Conservation (phyloP, 805 yeast species). For the Candida boidinii region DNA sequence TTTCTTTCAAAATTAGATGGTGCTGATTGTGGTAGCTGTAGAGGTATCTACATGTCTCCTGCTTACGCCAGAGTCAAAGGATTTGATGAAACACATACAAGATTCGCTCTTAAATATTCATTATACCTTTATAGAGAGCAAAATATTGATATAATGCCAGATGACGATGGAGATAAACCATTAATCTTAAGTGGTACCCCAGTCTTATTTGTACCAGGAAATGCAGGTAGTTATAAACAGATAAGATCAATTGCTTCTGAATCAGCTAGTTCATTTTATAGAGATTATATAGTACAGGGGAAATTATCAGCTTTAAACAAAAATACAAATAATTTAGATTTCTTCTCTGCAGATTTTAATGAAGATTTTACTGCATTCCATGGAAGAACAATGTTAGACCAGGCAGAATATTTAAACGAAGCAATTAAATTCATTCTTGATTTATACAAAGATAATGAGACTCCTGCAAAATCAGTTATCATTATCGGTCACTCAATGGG, state of each 20-base stretch:
- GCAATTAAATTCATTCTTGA: constrained; percentile 71
- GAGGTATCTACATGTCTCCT: constrained; percentile 73
- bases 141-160: constrained; percentile 52
- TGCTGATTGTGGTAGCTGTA: constrained; percentile 46
- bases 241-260: constrained; percentile 89
- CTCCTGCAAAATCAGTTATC: constrained; percentile 50
- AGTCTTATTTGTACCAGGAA: constrained; percentile 90
- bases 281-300: no score
- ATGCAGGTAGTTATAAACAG: constrained; percentile 91
- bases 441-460: constrained; percentile 38
- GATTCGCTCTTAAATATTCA: constrained; percentile 75
- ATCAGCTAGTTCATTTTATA: constrained; percentile 47
- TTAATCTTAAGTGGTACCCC: constrained; percentile 62
- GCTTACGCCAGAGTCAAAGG: constrained; percentile 68
- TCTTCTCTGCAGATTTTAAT: constrained; percentile 88
- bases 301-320: constrained; percentile 14
- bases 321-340: constrained; percentile 51
- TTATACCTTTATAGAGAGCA: constrained; percentile 83
- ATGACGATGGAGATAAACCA: constrained; percentile 20
- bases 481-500: constrained; percentile 95
- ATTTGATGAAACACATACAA: constrained; percentile 62
- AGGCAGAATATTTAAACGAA: constrained; percentile 87
- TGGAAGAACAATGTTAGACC: constrained; percentile 88
- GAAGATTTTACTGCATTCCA: constrained; percentile 96
- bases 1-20: constrained; percentile 26